Conservation (phyloP, 257 asterid genomes). For the Ajuga chamaepitys region DNA sequence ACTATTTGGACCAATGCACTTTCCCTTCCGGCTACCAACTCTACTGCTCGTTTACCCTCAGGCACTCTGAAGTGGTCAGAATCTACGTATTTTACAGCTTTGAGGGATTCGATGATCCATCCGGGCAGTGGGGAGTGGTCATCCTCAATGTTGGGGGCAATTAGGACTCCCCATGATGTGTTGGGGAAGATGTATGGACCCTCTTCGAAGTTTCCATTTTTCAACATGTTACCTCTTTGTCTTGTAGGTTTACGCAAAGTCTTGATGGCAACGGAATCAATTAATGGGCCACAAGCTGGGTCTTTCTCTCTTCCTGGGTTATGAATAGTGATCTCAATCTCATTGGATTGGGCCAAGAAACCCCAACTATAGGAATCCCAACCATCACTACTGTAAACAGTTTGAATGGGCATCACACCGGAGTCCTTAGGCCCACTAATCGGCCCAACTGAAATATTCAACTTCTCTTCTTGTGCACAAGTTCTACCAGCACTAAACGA, state of each 20-base stretch:
- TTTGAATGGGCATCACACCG: constrained; percentile 42
- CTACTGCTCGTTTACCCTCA: constrained; percentile 59
- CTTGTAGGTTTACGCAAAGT: constrained; percentile 38
- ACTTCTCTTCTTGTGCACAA: constrained; percentile 66
- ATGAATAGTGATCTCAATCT: constrained; percentile 30
- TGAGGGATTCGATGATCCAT: constrained; percentile 73
- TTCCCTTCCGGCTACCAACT: constrained; percentile 71
- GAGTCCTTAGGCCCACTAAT: constrained; percentile 27
- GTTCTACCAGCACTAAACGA: constrained; percentile 70
- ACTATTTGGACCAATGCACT: constrained; percentile 54
- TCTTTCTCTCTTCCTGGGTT: constrained; percentile 39
- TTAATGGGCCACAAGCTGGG: constrained; percentile 57
- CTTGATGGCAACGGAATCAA: constrained; percentile 68
- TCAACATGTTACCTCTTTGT: constrained; percentile 59
- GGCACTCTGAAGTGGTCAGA: constrained; percentile 60
- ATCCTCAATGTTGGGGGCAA: constrained; percentile 79
- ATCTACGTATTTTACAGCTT: constrained; percentile 78
- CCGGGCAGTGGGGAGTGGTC: constrained; percentile 82
- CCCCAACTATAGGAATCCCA: constrained; percentile 49
- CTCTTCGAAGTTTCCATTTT: constrained; percentile 79
- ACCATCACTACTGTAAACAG: constrained; percentile 46
- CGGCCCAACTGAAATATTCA: constrained; percentile 50
- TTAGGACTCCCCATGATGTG: constrained; percentile 52
- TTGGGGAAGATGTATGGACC: constrained; percentile 76
- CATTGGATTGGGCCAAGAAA: constrained; percentile 25